phyloP scores from a whole-genome alignment of 2,329 filamentous ascomycete genomes.

The Aureobasidium mangrovei region DNA sequence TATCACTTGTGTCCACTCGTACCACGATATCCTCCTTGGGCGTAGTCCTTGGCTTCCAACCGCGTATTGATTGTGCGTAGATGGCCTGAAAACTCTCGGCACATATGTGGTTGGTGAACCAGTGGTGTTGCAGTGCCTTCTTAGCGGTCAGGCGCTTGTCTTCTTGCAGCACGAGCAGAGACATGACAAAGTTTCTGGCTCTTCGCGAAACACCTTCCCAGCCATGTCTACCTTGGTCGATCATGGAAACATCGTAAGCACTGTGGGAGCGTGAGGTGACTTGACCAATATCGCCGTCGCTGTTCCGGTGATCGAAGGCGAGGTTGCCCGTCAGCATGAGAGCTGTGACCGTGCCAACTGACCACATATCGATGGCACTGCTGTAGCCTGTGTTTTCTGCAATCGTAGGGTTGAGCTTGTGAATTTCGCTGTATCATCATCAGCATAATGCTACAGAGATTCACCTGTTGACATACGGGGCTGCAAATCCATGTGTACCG shows the following conservation, averaged over 20 bases:
- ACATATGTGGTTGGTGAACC: conserved; percentile 48
- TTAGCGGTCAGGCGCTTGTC: conserved; percentile 42
- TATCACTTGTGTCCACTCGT: conserved; percentile 8
- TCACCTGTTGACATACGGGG: conserved; percentile 42
- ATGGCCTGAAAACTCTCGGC: conserved; percentile 39
- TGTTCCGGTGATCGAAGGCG: conserved; percentile 26
- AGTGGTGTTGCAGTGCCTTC: conserved; percentile 46
- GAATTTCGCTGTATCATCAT: conserved; percentile 26
- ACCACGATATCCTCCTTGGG: background rate
- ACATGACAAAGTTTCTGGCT: conserved; percentile 42
- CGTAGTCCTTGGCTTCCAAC: conserved; percentile 40
- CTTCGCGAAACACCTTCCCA: conserved; percentile 34
- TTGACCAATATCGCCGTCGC: conserved; percentile 19
- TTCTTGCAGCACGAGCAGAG: conserved; percentile 44
- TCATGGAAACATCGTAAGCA: conserved; percentile 34
- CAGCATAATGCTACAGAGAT: background rate
- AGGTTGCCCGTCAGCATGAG: conserved; percentile 46
- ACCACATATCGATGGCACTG: conserved; percentile 54
- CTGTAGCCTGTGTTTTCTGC: conserved; percentile 40
- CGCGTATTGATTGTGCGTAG: conserved; percentile 40
- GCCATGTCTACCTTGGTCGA: conserved; percentile 33
- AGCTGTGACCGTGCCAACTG: conserved; percentile 47
- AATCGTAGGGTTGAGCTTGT: conserved; percentile 24
- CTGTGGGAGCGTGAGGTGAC: conserved; percentile 29
- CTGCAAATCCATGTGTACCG: conserved; percentile 49